A percentile compares a stretch with the other conserved stretches of the same genome.
phyloP scores from a whole-genome alignment of 345 rosid species.

The Cardamine chenopodiifolia region DNA sequence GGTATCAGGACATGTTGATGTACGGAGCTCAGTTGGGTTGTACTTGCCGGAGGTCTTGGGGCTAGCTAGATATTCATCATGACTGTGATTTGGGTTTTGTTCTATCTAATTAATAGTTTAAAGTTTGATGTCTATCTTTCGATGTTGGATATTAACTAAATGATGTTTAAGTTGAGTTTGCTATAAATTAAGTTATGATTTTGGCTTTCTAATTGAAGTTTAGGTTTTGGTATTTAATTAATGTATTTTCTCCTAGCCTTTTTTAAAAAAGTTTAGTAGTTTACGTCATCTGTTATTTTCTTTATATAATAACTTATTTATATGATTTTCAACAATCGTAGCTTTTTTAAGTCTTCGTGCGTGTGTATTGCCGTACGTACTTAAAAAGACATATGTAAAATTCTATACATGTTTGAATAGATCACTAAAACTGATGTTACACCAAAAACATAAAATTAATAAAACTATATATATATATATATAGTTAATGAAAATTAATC shows the following conservation, averaged over 20 bases:
- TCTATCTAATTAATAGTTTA: background rate
- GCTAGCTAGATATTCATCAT: slow-evolving; percentile 13
- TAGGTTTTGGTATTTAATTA: background rate
- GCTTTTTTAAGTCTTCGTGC: background rate
- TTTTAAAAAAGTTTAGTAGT: background rate
- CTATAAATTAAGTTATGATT: background rate
- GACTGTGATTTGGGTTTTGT: background rate
- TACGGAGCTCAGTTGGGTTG: slow-evolving; percentile 35
- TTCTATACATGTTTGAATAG: background rate
- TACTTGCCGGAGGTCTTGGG: slow-evolving; percentile 30
- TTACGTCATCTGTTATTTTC: background rate
- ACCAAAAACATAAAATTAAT: background rate
- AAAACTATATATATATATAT: too few species aligned
- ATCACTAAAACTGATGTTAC: background rate
- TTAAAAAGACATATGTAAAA: background rate
- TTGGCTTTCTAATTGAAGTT: background rate
- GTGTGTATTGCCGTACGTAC: background rate
- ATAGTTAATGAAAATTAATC: background rate
- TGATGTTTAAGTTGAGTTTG: background rate
- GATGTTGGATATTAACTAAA: slow-evolving; percentile 8
- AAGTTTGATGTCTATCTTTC: background rate
- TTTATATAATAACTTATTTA: background rate
- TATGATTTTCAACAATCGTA: background rate
- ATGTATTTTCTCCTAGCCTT: background rate
- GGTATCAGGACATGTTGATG: slow-evolving; percentile 38